Evolutionary conservation across 2,329 filamentous ascomycete genomes (phyloP).

Genomic region (Mariannaea elegans): DNA sequence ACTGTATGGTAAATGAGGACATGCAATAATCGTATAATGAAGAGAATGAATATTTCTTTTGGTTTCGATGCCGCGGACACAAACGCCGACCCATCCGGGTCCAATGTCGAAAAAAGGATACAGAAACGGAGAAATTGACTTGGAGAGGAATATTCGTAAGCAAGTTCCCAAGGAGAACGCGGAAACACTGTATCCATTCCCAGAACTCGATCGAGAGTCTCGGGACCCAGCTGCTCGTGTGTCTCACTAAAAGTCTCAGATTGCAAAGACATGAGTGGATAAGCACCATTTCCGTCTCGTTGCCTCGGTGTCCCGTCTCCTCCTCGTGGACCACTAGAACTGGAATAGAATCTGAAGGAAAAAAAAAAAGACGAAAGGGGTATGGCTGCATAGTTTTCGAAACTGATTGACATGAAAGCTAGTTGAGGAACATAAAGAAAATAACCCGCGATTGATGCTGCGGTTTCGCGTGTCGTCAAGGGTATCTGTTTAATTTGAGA

Average conservation of each 20-base stretch:
- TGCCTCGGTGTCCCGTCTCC: conserved; percentile 16
- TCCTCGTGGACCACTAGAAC: conserved; percentile 30
- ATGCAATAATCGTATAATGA: conserved; percentile 19
- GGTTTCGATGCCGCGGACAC: conserved; percentile 27
- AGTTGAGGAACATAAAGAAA: conserved; percentile 29
- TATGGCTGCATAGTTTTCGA: conserved; percentile 48
- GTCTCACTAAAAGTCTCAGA: conserved; percentile 5
- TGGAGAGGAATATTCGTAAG: conserved; percentile 1
- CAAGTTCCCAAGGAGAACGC: not conserved
- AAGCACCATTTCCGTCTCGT: not conserved
- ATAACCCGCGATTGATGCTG: conserved; percentile 29
- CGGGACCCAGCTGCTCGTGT: not conserved
- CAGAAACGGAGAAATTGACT: conserved; percentile 29
- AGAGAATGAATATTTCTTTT: conserved; percentile 26
- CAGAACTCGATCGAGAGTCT: not conserved
- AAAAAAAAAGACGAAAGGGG: conserved; percentile 43
- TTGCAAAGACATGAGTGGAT: conserved; percentile 2
- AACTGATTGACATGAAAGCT: conserved; percentile 34
- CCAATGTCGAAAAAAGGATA: conserved; percentile 23
- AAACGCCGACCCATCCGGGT: conserved; percentile 31
- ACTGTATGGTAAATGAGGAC: conserved; percentile 8
- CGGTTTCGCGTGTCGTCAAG: conserved; percentile 29
- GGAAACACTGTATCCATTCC: not conserved
- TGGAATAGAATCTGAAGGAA: conserved; percentile 34
- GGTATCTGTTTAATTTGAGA: conserved; percentile 25